Evolutionary conservation across 176 grass and related monocot genomes (phyloP), one percentile per base, ranked within the genome.

Genomic region (Triticum turgidum): DNA sequence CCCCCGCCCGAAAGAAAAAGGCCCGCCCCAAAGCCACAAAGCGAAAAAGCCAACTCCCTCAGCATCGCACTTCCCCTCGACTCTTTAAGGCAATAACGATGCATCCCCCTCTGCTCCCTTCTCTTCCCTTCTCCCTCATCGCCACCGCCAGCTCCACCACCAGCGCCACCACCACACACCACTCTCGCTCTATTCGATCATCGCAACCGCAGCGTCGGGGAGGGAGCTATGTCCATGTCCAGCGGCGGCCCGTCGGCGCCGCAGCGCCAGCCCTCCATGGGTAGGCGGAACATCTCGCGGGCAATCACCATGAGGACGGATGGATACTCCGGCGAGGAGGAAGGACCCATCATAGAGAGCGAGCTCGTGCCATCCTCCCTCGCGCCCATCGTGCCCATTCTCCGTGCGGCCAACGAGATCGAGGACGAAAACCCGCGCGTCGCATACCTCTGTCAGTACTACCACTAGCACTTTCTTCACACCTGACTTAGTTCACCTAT

Each of bases 371-470:
- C 97, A 0, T 65, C 89, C 30, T 91, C 94, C 58, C 94, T 99
- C 44, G 92, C 89, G 30, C 79, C 89, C 45, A 93, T 99, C 47
- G 92, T 90, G 30, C 97, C 94, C 80, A 91, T 99, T 73, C 91
- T 99, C 77, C 97, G 97, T 71, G 92, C 93, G 30, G 97, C 97
- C 42, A 99, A 96, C 89, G 97, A 96, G 87, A 93, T 99, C 83
- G 97, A 99, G 92, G 3, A 11, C 8, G n/a, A 80, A 1, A 96
- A 94, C 85, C 87, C 83, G 25, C 97, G 97, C 38, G 94, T 99
- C 76, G 94, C 97, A 6, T 99, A 97, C 79, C 90, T 96, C 73
- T 99, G 94, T 99, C 72, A 42, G 90, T 77, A 39, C 51, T 54
- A 54, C 15, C 15, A 54, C 51, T 54, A 18, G 15, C 51, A 54